Conservation (phyloP, 225 moss, liverwort and hornwort species). For the Takakia lepidozioides region DNA sequence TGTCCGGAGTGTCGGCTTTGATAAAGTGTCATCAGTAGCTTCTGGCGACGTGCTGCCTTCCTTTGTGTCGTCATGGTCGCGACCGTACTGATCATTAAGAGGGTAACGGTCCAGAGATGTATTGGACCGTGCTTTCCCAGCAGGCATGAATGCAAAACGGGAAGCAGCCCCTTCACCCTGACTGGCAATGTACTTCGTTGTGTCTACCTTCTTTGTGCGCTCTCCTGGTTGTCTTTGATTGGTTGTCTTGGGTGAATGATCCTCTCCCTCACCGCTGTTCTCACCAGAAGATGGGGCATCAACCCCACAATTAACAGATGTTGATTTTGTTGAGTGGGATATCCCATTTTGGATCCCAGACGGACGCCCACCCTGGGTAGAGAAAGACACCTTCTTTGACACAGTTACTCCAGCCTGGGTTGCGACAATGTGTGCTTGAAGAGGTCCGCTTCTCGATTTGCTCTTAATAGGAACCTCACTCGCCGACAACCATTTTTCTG, state of each 20-base stretch:
- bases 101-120: constrained; percentile 54
- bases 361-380: constrained; percentile 22
- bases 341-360: constrained; percentile 13
- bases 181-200: constrained; percentile 3
- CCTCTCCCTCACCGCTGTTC: constrained; percentile 3
- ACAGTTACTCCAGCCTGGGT: constrained; percentile 49
- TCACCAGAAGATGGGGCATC: neutral
- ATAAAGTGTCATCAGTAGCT: constrained; percentile 25
- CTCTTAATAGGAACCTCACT: constrained; percentile 35
- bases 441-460: constrained; percentile 56
- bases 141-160: constrained; percentile 11
- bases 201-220: neutral
- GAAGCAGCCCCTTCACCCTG: constrained; percentile 6
- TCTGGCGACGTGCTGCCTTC: constrained; percentile 41
- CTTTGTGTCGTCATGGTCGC: constrained; percentile 24
- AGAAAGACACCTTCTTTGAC: constrained; percentile 48
- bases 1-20: constrained; percentile 50
- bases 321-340: too few relatives aligned
- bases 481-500: constrained; percentile 80
- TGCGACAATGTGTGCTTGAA: constrained; percentile 46
- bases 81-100: constrained; percentile 23
- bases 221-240: too few relatives aligned
- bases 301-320: neutral
- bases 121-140: constrained; percentile 17
- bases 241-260: neutral